Evolutionary conservation across 2,329 filamentous ascomycete species (phyloP), one percentile per base, ranked within the genome.

Genomic region (Sordariomycetes sp.): DNA sequence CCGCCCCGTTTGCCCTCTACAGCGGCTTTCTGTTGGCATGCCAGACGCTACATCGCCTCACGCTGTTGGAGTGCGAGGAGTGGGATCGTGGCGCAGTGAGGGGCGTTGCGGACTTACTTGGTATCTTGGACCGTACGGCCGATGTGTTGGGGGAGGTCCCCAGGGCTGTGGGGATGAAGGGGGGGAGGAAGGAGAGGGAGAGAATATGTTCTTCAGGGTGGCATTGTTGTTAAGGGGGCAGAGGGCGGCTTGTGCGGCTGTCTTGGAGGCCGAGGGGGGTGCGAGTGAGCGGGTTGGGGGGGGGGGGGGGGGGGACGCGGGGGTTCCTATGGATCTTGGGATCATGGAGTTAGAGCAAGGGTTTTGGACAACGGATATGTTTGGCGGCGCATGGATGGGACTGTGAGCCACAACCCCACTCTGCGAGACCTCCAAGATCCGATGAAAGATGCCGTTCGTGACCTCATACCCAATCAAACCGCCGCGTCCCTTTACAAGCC

Each of bases 51-150:
- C 74, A 73, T 61, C 65, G 67, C 7, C 68, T 76, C 24, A 69
- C 69, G 2, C 69, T 66, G 1, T 64, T 69, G 3, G 71, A 74
- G 8, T 68, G 70, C 52, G 69, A 70, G 1, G 68, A 64, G 6
- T 76, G 72, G 73, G 72, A 76, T 58, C 70, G 68, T 56, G 65
- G 67, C 3, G 59, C 68, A 1, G 65, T 74, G 6, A 66, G 66
- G 15, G 63, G 64, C 24, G 71, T 68, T 1, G 69, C 64, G 4
- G 68, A 75, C 53, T 62, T 74, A 0, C 62, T 72, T 2, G 56
- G 59, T 7, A 61, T 72, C n/a, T 59, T 73, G 4, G 68, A 72
- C 53, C 53, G 53, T 35, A 25, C 35, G 13, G 53, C 53, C 20
- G 53, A 55, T 10, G 45, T 45, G 22, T 45, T 55, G 22, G 35